These are phyloP conservation scores for Metarhizium brunneum DNA, from an alignment of 2,329 filamentous ascomycete species.

Conservation along the genomic window DNA sequence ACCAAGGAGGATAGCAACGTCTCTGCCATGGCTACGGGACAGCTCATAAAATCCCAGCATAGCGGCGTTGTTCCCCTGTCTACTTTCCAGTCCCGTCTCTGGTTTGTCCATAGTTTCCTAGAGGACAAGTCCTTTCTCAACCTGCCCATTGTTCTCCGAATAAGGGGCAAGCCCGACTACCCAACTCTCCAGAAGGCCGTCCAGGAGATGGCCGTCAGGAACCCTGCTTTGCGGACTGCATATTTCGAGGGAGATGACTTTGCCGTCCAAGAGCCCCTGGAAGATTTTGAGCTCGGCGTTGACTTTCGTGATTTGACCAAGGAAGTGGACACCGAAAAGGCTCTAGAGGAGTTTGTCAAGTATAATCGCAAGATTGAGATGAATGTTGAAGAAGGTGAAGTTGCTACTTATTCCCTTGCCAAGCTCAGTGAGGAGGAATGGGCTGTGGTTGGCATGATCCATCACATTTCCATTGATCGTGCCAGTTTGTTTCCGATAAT, in stretches of 20 bases:
- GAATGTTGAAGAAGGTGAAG: slow-evolving; percentile 14
- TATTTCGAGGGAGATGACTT: slow-evolving; percentile 16
- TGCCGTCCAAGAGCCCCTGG: slow-evolving; percentile 12
- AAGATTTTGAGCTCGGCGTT: slow-evolving; percentile 13
- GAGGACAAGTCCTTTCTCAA: slow-evolving; percentile 17
- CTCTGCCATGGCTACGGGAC: slow-evolving; percentile 14
- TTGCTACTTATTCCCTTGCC: slow-evolving; percentile 12
- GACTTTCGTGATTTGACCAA: slow-evolving; percentile 11
- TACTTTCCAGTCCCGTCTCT: slow-evolving; percentile 16
- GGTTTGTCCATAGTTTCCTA: slow-evolving; percentile 16
- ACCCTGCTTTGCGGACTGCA: slow-evolving; percentile 13
- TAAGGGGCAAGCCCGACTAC: slow-evolving; percentile 14
- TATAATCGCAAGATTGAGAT: slow-evolving; percentile 15
- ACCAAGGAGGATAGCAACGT: slow-evolving; percentile 5
- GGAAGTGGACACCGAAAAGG: slow-evolving; percentile 6
- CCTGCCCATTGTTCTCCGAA: slow-evolving; percentile 13
- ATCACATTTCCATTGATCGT: slow-evolving; percentile 17
- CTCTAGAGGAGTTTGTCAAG: slow-evolving; percentile 10
- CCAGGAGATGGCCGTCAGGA: slow-evolving; percentile 13
- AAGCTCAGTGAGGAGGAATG: slow-evolving; percentile 13
- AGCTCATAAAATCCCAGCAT: slow-evolving; percentile 10
- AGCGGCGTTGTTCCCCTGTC: slow-evolving; percentile 12
- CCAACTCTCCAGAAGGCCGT: slow-evolving; percentile 10
- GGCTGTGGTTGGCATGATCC: slow-evolving; percentile 13
- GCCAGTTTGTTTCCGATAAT: slow-evolving; percentile 15